These are phyloP conservation scores for Plasmodium gaboni DNA, from an alignment of 169 alveolate species.

Conservation along the genomic window DNA sequence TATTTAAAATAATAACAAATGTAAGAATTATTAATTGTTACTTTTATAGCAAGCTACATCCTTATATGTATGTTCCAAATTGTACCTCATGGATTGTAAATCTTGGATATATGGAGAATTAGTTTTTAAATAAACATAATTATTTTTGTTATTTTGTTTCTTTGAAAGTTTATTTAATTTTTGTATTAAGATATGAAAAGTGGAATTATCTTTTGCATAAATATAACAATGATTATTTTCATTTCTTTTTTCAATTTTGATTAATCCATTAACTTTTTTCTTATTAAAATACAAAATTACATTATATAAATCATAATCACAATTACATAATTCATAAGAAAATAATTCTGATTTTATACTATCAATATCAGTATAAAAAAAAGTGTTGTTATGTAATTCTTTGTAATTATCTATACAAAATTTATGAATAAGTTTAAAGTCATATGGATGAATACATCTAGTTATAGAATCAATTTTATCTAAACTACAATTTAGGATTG, in stretches of 20 bases:
- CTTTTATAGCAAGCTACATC: neutral
- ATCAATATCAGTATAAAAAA: constrained; percentile 21
- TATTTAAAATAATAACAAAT: too few species aligned
- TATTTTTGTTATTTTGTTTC: neutral
- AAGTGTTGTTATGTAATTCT: constrained; percentile 31
- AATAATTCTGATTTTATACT: constrained; percentile 25
- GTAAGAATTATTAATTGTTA: neutral
- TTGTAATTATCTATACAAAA: constrained; percentile 16
- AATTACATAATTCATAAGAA: constrained; percentile 44
- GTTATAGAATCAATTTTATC: constrained; percentile 11
- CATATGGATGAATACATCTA: constrained; percentile 41
- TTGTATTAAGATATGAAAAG: constrained; percentile 14
- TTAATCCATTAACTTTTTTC: constrained; percentile 16
- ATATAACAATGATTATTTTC: constrained; percentile 32
- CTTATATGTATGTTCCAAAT: neutral
- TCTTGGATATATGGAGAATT: constrained; percentile 28
- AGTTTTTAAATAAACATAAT: constrained; percentile 17
- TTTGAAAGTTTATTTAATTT: constrained; percentile 17
- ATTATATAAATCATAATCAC: constrained; percentile 54
- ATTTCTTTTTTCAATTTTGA: constrained; percentile 45
- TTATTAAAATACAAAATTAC: constrained; percentile 22
- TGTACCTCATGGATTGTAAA: constrained; percentile 1
- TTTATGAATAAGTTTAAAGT: constrained; percentile 35
- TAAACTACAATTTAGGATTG: neutral
- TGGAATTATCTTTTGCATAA: constrained; percentile 27